Percentiles rank a stretch among this genome's conserved stretches.
phyloP scores from a whole-genome alignment of 768 basidiomycete genomes.

The Hortiboletus flavorubellus region DNA sequence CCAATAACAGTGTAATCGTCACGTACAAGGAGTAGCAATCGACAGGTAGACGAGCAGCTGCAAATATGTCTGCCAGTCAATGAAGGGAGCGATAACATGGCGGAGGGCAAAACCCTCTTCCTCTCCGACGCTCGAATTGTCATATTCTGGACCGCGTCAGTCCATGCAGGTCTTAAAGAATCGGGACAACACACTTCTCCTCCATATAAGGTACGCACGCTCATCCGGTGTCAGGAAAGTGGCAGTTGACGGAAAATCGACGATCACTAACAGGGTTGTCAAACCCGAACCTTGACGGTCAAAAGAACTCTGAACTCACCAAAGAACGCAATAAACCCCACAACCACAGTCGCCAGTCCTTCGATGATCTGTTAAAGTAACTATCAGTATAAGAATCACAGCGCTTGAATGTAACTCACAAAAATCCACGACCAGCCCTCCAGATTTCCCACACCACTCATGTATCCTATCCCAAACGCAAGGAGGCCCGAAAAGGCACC shows the following conservation, averaged over 20 bases:
- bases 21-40: slow-evolving; percentile 56
- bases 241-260: slow-evolving; percentile 41
- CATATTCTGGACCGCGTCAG: slow-evolving; percentile 44
- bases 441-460: slow-evolving; percentile 44
- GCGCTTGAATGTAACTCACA: slow-evolving; percentile 30
- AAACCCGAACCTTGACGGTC: neutral
- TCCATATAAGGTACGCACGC: slow-evolving; percentile 16
- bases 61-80: slow-evolving; percentile 58
- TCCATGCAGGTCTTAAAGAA: slow-evolving; percentile 42
- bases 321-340: slow-evolving; percentile 51
- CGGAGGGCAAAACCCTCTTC: slow-evolving; percentile 56
- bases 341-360: slow-evolving; percentile 56
- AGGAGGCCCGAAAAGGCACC: slow-evolving; percentile 58
- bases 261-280: slow-evolving; percentile 41
- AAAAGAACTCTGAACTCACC: slow-evolving; percentile 29
- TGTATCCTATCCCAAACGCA: slow-evolving; percentile 53
- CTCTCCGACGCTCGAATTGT: slow-evolving; percentile 19
- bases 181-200: slow-evolving; percentile 10
- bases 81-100: slow-evolving; percentile 51
- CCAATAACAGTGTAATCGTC: neutral
- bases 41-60: slow-evolving; percentile 38
- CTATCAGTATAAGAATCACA: neutral
- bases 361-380: slow-evolving; percentile 13
- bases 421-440: slow-evolving; percentile 71
- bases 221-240: slow-evolving; percentile 18